These are phyloP conservation scores for Bipolaris victoriae DNA, from an alignment of 2,329 filamentous ascomycete genomes.

Conservation along the genomic window DNA sequence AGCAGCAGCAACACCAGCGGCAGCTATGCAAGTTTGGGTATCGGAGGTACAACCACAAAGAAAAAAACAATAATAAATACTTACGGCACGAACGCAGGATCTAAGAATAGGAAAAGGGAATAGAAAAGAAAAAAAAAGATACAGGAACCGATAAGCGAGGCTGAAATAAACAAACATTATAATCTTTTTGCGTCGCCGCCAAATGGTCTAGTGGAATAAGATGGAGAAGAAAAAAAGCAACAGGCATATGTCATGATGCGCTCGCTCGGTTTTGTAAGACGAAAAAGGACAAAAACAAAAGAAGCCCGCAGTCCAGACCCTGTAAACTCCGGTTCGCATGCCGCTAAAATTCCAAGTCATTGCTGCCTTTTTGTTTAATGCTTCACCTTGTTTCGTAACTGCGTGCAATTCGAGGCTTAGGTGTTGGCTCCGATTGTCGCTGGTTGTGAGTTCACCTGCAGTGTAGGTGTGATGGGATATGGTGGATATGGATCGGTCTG, in stretches of 20 bases:
- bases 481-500: slow-evolving; percentile 27
- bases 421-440: slow-evolving; percentile 28
- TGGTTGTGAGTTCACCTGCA: slow-evolving; percentile 41
- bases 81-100: not conserved
- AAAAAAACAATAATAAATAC: slow-evolving; percentile 1
- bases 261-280: slow-evolving; percentile 1
- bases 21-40: slow-evolving; percentile 9
- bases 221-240: not conserved
- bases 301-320: not conserved
- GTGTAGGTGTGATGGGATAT: slow-evolving; percentile 37
- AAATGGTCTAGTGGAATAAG: slow-evolving; percentile 10
- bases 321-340: slow-evolving; percentile 15
- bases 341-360: slow-evolving; percentile 10
- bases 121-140: not conserved
- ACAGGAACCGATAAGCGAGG: not conserved
- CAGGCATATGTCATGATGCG: slow-evolving; percentile 3
- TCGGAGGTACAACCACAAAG: slow-evolving; percentile 12
- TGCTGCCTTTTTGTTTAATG: not conserved
- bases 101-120: not conserved
- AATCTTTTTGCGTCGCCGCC: slow-evolving; percentile 17
- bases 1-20: not conserved
- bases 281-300: not conserved
- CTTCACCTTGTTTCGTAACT: not conserved
- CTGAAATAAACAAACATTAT: slow-evolving; percentile 14
- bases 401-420: slow-evolving; percentile 9